Percentiles rank a stretch among this genome's conserved stretches.
Conservation (phyloP, 2,329 filamentous ascomycete genomes). For the Epichloe gansuensis region DNA sequence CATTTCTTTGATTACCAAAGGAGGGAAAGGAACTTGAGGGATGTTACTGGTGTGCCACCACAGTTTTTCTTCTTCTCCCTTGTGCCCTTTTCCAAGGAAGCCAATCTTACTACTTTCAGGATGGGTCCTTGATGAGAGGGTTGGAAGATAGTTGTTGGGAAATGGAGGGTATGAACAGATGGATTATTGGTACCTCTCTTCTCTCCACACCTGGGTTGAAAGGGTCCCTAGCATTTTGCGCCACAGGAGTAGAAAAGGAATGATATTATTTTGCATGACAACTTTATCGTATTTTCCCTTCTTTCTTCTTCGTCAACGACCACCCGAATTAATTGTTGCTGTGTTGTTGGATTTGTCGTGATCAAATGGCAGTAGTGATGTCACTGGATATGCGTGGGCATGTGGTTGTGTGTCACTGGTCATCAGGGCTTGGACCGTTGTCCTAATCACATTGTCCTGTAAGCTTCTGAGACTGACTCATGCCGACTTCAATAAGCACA, state of each 20-base stretch:
- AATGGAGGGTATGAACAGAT: constrained; percentile 9
- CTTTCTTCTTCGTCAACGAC: too few species aligned
- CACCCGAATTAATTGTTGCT: too few species aligned
- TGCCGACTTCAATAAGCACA: too few species aligned
- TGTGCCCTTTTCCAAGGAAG: constrained; percentile 2
- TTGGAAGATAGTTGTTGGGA: neutral
- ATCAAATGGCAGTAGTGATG: neutral
- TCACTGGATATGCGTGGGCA: neutral
- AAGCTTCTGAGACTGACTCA: neutral
- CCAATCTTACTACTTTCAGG: constrained; percentile 5
- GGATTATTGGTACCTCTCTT: constrained; percentile 16
- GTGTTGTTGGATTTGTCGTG: too few species aligned
- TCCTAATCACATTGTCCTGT: neutral
- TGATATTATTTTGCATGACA: constrained; percentile 18
- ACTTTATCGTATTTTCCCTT: too few species aligned
- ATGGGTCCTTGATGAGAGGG: constrained; percentile 2
- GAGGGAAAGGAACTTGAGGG: neutral
- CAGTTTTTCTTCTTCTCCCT: neutral
- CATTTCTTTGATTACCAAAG: neutral
- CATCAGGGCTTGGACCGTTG: neutral
- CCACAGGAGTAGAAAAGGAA: constrained; percentile 26
- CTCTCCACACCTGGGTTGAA: constrained; percentile 12
- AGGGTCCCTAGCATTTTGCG: constrained; percentile 23
- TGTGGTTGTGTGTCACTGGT: neutral
- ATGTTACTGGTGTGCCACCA: neutral